A percentile compares a stretch with the other conserved stretches of the same genome.
phyloP scores from a whole-genome alignment of 2,329 filamentous ascomycete genomes.

The Fonsecaea pedrosoi region DNA sequence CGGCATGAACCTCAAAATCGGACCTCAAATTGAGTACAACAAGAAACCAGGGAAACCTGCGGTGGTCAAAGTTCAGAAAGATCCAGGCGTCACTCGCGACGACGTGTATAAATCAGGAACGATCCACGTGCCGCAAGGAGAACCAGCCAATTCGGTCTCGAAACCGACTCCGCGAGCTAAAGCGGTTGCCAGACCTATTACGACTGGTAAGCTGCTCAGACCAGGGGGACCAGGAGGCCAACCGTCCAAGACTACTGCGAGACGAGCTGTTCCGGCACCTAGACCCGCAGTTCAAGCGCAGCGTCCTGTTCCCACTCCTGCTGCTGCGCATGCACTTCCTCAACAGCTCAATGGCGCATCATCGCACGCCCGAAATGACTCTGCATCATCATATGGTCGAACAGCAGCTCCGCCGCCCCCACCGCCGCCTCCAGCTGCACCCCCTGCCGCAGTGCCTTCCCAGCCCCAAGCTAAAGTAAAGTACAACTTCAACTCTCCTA shows the following conservation, averaged over 20 bases:
- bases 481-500: constrained; percentile 89
- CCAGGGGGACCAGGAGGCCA: constrained; percentile 84
- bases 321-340: constrained; percentile 52
- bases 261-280: constrained; percentile 46
- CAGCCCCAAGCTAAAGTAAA: constrained; percentile 87
- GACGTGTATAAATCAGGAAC: constrained; percentile 94
- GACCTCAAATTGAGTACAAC: constrained; percentile 87
- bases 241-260: constrained; percentile 65
- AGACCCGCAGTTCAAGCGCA: constrained; percentile 43
- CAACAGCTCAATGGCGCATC: constrained; percentile 48
- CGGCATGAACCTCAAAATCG: constrained; percentile 80
- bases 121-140: constrained; percentile 84
- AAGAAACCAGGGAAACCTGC: constrained; percentile 97
- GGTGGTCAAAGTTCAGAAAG: constrained; percentile 86
- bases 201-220: constrained; percentile 87
- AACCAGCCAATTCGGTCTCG: constrained; percentile 81
- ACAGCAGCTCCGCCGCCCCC: constrained; percentile 64
- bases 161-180: constrained; percentile 86
- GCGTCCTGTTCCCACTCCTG: constrained; percentile 34
- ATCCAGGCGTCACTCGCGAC: constrained; percentile 72
- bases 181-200: constrained; percentile 87
- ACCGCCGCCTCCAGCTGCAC: constrained; percentile 70
- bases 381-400: constrained; percentile 56
- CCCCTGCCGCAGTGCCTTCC: constrained; percentile 64
- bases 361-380: constrained; percentile 63